Evolutionary conservation across 192 early-diverging fungal species (phyloP).

Genomic region (Haplosporangium gracile): DNA sequence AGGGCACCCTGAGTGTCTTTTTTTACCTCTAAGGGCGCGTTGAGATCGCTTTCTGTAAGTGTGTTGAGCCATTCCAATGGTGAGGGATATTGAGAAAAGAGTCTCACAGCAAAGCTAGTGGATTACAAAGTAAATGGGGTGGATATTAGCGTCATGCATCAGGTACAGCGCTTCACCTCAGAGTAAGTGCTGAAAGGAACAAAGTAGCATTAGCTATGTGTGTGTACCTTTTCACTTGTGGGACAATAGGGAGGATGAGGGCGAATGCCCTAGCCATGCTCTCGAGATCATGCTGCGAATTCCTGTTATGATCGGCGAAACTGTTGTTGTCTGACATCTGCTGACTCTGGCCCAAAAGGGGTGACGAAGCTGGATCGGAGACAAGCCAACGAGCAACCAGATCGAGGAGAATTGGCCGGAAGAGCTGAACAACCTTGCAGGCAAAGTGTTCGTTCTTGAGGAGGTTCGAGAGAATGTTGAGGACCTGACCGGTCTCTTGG

Average conservation of each 20-base stretch:
- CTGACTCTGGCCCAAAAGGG: background rate
- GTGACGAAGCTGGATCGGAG: constrained; percentile 45
- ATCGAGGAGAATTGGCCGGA: constrained; percentile 85
- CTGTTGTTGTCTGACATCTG: background rate
- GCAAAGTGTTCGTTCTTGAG: constrained; percentile 44
- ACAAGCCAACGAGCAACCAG: constrained; percentile 82
- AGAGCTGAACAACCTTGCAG: constrained; percentile 61
- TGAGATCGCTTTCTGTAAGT: constrained; percentile 38
- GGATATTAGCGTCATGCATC: background rate
- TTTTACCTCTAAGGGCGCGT: constrained; percentile 29
- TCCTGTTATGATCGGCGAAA: constrained; percentile 14
- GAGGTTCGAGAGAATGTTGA: constrained; percentile 42
- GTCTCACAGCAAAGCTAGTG: constrained; percentile 65
- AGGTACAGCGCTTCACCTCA: background rate
- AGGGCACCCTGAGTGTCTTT: background rate
- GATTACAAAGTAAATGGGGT: constrained; percentile 14
- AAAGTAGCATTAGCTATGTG: no score
- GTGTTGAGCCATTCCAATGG: constrained; percentile 64
- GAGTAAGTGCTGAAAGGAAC: background rate
- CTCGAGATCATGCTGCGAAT: constrained; percentile 36
- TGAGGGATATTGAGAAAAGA: constrained; percentile 67
- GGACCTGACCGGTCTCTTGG: constrained; percentile 20
- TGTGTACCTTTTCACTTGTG: constrained; percentile 76
- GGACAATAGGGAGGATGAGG: constrained; percentile 72
- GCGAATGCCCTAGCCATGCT: constrained; percentile 69